A percentile compares a stretch with the other conserved stretches of the same genome.
These are phyloP conservation scores for Trichomonascaceae sp. DNA, from an alignment of 1,139 yeast species.

Conservation along the genomic window DNA sequence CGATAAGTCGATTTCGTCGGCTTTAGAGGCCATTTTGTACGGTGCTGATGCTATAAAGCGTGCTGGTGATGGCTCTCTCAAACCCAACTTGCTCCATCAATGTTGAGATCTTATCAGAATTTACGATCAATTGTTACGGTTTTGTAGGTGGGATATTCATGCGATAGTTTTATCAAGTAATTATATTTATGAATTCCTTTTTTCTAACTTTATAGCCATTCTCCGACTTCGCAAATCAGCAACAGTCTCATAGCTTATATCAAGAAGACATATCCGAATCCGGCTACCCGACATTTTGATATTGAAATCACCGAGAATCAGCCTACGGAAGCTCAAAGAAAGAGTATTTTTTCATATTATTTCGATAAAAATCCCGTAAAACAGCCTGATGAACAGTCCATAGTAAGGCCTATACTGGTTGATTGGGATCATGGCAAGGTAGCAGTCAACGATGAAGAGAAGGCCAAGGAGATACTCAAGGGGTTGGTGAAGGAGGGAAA, in stretches of 20 bases:
- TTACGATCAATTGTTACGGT: conserved; percentile 26
- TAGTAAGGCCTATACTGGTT: conserved; percentile 32
- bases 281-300: conserved; percentile 25
- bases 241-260: conserved; percentile 19
- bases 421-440: conserved; percentile 34
- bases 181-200: neutral
- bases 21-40: neutral
- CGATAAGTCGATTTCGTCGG: conserved; percentile 6
- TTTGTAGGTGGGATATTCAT: conserved; percentile 22
- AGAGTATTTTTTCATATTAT: conserved; percentile 20
- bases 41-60: no score
- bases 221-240: conserved; percentile 22
- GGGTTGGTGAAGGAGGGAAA: conserved; percentile 19
- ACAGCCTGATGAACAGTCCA: conserved; percentile 1
- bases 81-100: conserved; percentile 4
- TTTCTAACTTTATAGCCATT: conserved; percentile 20
- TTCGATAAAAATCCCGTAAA: neutral
- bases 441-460: conserved; percentile 35
- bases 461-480: conserved; percentile 32
- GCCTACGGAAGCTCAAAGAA: conserved; percentile 31
- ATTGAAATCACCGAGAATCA: conserved; percentile 29
- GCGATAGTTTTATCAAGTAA: no score
- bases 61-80: no score
- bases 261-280: conserved; percentile 21
- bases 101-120: conserved; percentile 25